phyloP scores from a whole-genome alignment of 331 rosid species.

The Erythrophleum ivorense region DNA sequence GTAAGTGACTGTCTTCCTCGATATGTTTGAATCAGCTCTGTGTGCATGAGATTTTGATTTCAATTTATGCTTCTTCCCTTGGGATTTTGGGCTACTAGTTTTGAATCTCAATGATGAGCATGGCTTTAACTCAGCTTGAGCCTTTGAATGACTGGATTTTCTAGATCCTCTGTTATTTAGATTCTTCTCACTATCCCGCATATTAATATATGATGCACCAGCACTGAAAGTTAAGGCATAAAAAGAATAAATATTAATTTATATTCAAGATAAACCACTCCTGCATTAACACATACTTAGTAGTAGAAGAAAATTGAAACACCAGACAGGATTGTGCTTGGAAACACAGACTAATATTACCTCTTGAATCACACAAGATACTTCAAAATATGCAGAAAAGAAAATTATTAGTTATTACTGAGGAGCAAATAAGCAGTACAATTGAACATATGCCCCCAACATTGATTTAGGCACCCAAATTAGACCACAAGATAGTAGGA shows the following conservation, averaged over 20 bases:
- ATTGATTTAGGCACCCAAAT: conserved; percentile 9
- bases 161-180: conserved; percentile 49
- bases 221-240: conserved; percentile 44
- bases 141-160: conserved; percentile 47
- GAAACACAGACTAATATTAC: background rate
- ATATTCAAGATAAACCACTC: background rate
- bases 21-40: conserved; percentile 43
- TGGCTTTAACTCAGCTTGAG: conserved; percentile 50
- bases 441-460: background rate
- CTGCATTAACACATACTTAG: background rate
- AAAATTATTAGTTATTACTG: background rate
- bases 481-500: conserved; percentile 3
- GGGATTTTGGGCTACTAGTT: conserved; percentile 48
- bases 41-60: conserved; percentile 50
- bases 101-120: conserved; percentile 44
- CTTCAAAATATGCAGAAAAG: conserved; percentile 6
- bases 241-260: conserved; percentile 10
- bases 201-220: conserved; percentile 47
- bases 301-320: background rate
- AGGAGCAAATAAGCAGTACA: background rate
- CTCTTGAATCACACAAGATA: background rate
- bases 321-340: background rate
- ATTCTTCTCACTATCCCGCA: conserved; percentile 63
- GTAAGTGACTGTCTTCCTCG: conserved; percentile 43
- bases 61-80: conserved; percentile 52